A percentile compares a stretch with the other conserved stretches of the same genome.
These are phyloP conservation scores for Syzygium aromaticum DNA, from an alignment of 345 rosid species.

Conservation along the genomic window DNA sequence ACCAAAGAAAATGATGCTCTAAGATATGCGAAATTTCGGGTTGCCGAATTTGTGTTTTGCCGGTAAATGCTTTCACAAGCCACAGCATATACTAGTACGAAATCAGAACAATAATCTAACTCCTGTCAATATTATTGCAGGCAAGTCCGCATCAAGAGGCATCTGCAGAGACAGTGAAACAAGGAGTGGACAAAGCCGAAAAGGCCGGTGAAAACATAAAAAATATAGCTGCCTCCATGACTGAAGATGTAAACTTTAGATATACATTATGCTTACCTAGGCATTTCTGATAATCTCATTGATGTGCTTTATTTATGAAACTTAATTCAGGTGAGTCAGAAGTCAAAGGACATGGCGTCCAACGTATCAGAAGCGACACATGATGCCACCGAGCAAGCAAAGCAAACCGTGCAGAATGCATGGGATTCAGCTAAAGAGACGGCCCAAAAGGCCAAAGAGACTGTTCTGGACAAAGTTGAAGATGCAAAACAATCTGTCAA, in stretches of 20 bases:
- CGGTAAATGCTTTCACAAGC: not conserved
- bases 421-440: constrained; percentile 25
- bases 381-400: constrained; percentile 12
- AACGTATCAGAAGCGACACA: not conserved
- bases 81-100: not conserved
- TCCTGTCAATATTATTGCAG: not conserved
- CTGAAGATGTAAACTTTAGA: constrained; percentile 7
- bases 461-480: constrained; percentile 11
- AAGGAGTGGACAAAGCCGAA: constrained; percentile 9
- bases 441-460: constrained; percentile 21
- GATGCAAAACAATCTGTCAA: constrained; percentile 19
- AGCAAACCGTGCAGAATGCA: constrained; percentile 10
- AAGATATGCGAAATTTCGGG: not conserved
- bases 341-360: not conserved
- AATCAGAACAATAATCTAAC: not conserved
- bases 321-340: not conserved
- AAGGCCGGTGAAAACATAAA: constrained; percentile 1
- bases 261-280: not conserved
- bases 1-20: not conserved
- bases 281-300: not conserved
- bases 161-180: constrained; percentile 8
- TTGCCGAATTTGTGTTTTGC: not conserved
- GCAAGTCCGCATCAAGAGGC: constrained; percentile 7
- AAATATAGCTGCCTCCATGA: constrained; percentile 9
- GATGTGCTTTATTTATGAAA: not conserved